A percentile compares a stretch with the other conserved stretches of the same genome.
phyloP scores from a whole-genome alignment of 495 filamentous ascomycete species.

The Hyphodiscus hymeniophilus region DNA sequence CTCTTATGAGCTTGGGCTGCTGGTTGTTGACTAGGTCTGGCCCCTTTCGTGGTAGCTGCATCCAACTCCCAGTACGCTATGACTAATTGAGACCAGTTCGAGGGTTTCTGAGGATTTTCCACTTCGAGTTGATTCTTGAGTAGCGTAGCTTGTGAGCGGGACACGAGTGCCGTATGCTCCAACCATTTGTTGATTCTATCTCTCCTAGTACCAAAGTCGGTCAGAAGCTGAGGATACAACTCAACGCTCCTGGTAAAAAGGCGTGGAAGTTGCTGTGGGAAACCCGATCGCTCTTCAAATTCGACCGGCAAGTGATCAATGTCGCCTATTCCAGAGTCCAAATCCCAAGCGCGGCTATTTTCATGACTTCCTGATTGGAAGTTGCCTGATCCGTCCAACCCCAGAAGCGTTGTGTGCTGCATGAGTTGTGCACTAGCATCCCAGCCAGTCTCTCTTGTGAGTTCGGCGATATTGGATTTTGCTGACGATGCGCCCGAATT shows the following conservation, averaged over 20 bases:
- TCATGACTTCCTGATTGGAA: too few relatives aligned
- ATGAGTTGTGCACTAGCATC: too few relatives aligned
- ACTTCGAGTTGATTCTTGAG: slow-evolving; percentile 1
- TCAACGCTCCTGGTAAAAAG: neutral
- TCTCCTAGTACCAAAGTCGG: slow-evolving; percentile 12
- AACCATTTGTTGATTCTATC: slow-evolving; percentile 17
- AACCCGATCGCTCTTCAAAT: neutral
- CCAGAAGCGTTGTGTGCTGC: too few relatives aligned
- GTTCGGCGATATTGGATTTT: too few relatives aligned
- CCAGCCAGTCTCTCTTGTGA: too few relatives aligned
- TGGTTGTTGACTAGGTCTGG: too few relatives aligned
- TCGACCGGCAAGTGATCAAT: neutral
- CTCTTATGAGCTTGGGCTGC: too few relatives aligned
- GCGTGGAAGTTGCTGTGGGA: neutral
- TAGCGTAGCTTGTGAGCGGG: slow-evolving; percentile 9
- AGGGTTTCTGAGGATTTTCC: slow-evolving; percentile 3
- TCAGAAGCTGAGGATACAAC: slow-evolving; percentile 6
- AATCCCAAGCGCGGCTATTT: too few relatives aligned
- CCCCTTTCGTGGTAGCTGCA: neutral
- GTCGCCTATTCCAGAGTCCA: slow-evolving; percentile 10
- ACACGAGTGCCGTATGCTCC: neutral
- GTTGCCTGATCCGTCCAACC: too few relatives aligned
- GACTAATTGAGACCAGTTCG: slow-evolving; percentile 15
- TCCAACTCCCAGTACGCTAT: slow-evolving; percentile 11
- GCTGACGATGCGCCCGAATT: too few relatives aligned